Percentiles rank a stretch among this genome's conserved stretches.
Conservation (phyloP, 176 grass and related monocot genomes). For the Carex parvula region DNA sequence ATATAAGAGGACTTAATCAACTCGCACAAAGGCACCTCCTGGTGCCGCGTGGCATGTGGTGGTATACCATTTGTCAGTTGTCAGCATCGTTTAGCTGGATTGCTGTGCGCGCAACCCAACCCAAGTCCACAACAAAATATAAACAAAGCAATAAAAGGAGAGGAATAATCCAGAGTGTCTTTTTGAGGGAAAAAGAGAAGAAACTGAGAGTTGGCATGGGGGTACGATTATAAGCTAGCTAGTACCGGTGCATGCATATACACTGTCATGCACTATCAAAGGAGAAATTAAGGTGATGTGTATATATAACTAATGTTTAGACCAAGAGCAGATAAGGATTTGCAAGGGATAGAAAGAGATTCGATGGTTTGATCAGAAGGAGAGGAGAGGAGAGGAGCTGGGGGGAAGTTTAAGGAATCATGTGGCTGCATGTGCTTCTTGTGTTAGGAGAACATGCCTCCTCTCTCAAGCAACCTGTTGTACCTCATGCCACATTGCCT, state of each 20-base stretch:
- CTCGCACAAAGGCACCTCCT: constrained; percentile 10
- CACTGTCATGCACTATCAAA: too few species aligned
- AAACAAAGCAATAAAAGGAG: constrained; percentile 4
- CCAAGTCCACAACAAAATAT: constrained; percentile 4
- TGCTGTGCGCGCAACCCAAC: neutral
- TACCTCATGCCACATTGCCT: constrained; percentile 17
- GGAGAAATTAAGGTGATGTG: too few species aligned
- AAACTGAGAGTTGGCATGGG: neutral
- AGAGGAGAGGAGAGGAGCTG: too few species aligned
- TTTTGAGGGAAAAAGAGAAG: constrained; percentile 1
- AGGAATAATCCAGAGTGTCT: constrained; percentile 33
- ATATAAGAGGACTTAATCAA: neutral
- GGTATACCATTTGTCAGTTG: constrained; percentile 11
- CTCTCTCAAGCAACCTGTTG: neutral
- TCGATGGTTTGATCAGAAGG: too few species aligned
- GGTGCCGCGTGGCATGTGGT: constrained; percentile 26
- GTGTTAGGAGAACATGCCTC: constrained; percentile 30
- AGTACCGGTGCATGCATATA: too few species aligned
- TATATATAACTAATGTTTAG: too few species aligned
- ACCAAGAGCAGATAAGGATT: too few species aligned
- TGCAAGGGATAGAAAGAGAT: too few species aligned
- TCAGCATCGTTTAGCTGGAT: constrained; percentile 29
- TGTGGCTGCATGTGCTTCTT: constrained; percentile 31
- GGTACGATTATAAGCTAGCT: too few species aligned
- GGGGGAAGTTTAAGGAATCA: constrained; percentile 21